Base-by-base conservation (phyloP, 2,329 filamentous ascomycete genomes). In the Cucurbitaria berberidis region DNA sequence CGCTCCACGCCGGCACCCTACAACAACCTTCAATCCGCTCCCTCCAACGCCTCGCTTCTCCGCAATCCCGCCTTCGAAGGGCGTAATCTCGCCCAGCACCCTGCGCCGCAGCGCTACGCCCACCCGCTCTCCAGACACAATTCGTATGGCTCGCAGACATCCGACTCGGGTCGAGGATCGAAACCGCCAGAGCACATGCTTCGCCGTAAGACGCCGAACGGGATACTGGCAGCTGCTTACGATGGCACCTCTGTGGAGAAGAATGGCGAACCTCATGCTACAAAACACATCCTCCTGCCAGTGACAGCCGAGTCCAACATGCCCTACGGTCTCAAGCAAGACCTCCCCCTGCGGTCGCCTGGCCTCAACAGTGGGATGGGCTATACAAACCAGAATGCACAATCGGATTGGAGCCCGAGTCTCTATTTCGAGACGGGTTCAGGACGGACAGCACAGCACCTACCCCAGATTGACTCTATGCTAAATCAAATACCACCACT, bases 181-280 rank as follows among this genome's bases (percentile, higher is more conserved):
- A 74, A 76, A 46, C 69, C 72, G 10, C 73, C 74, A 48, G 91
- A 96, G 73, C 87, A 96, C 74, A 89, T 91, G 64, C 81, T 97
- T 51, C 86, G 93, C 61, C 86, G 93, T 62, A 98, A 98, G 76
- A 98, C 93, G 8, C 95, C 93, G 4, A 93, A 88, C 68, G 95
- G 93, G n/a, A 96, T 92, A 32, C 84, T 98, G 56, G 89, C 93
- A 60, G 91, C 90, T 48, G 92, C 91, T 10, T 97, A 96, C 69
- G 93, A 98, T 81, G 91, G 90, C 27, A 90, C 90, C 5, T 86
- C 88, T 1, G 82, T 87, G 19, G 89, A 91, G 68, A 85, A 88
- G 64, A 86, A 83, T 9, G 85, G 87, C 30, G 89, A 89, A 32
- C 88, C 89, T 5, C 90, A 90, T 32, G 88, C 90, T 1, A 80